A percentile compares a stretch with the other conserved stretches of the same genome.
phyloP scores from a whole-genome alignment of 148 eudicot species.

The Rhododendron mucronatum region DNA sequence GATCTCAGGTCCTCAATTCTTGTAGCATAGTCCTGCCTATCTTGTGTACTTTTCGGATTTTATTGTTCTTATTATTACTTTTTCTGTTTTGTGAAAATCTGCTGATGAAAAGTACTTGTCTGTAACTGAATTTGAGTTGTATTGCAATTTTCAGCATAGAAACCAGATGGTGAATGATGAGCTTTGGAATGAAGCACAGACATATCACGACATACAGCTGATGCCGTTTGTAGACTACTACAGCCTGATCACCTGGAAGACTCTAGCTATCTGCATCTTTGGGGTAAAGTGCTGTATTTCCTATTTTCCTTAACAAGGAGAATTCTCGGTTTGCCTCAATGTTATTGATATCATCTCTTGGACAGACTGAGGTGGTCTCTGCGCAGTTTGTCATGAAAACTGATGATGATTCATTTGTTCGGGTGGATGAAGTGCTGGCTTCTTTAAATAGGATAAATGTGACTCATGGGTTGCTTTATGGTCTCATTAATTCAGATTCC shows the following conservation, averaged over 20 bases:
- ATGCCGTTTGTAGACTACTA: slow-evolving; percentile 98
- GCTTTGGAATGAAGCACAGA: slow-evolving; percentile 85
- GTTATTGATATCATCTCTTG: slow-evolving; percentile 29
- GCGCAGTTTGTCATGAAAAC: slow-evolving; percentile 94
- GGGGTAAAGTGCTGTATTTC: slow-evolving; percentile 57
- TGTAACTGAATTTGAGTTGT: slow-evolving; percentile 4
- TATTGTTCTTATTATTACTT: background rate
- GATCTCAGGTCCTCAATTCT: background rate
- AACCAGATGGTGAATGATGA: slow-evolving; percentile 92
- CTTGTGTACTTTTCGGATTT: background rate
- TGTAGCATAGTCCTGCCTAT: background rate
- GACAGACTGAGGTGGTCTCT: slow-evolving; percentile 75
- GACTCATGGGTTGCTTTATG: slow-evolving; percentile 75
- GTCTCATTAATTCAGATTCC: slow-evolving; percentile 82
- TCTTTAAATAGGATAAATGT: slow-evolving; percentile 57
- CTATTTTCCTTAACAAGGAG: background rate
- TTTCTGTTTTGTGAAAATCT: background rate
- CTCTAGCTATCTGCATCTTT: slow-evolving; percentile 81
- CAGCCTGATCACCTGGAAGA: slow-evolving; percentile 90
- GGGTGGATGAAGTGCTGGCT: slow-evolving; percentile 80
- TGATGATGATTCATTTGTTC: slow-evolving; percentile 97
- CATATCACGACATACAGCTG: slow-evolving; percentile 80
- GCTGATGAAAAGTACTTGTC: background rate
- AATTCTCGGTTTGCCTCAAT: slow-evolving; percentile 12
- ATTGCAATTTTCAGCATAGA: slow-evolving; percentile 76